Percentiles rank a stretch among this genome's conserved stretches.
phyloP scores from a whole-genome alignment of 495 filamentous ascomycete genomes.

The Neurospora sp. region DNA sequence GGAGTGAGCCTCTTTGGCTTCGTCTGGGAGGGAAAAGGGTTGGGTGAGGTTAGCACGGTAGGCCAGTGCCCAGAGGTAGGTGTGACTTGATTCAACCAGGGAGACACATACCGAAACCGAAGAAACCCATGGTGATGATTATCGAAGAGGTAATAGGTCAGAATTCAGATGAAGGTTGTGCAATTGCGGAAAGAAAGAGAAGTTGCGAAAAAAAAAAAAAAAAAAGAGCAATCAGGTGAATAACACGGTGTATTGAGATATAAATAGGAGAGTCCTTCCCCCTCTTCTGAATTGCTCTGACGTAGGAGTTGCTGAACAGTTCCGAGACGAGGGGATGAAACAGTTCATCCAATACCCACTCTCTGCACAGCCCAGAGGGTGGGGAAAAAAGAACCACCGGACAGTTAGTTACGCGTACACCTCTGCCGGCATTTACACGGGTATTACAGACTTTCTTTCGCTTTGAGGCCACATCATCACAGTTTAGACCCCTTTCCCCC shows the following conservation, averaged over 20 bases:
- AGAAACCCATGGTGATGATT: conserved; percentile 21
- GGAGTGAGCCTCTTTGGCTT: conserved; percentile 45
- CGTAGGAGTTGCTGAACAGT: no score
- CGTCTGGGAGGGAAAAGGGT: conserved; percentile 11
- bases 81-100: background rate
- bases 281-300: background rate
- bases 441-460: background rate
- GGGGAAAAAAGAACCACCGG: background rate
- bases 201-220: background rate
- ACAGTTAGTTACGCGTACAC: background rate
- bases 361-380: background rate
- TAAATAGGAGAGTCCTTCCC: background rate
- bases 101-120: conserved; percentile 27
- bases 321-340: no score
- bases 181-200: background rate
- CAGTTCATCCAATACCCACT: no score
- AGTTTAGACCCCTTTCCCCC: background rate
- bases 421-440: background rate
- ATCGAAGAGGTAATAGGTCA: background rate
- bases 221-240: background rate
- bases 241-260: background rate
- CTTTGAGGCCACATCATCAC: background rate
- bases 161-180: conserved; percentile 1
- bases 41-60: background rate
- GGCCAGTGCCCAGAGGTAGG: background rate